Base-by-base conservation (phyloP, 169 alveolate genomes). In the Plasmodium vinckei region DNA sequence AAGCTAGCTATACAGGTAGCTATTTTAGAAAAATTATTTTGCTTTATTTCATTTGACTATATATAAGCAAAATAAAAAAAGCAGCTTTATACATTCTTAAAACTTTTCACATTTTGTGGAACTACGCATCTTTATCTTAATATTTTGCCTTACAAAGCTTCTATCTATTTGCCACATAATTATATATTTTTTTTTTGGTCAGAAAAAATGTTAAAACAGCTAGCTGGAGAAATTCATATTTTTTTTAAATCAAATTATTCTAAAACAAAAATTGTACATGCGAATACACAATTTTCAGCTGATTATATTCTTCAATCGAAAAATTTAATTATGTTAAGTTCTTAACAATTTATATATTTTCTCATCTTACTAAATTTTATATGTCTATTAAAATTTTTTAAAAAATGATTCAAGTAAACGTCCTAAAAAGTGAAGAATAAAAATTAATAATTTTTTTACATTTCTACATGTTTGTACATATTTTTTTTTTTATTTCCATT, bases 321-420 rank as follows among this genome's bases (percentile, higher is more conserved):
- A 44, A 19, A 42, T 4, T 46, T 61, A 42, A 27, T 19, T 17
- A 23, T 73, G 19, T 27, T 73, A 54, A 61, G 88, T n/a, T 75
- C 88, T 19, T 75, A 75, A 57, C 88, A 75, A 54, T 75, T 75
- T 39, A 75, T 33, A 68, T 46, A 64, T 46, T 75, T 75, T 23
- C 88, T 64, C 88, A 75, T 75, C 33, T 75, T 75, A 39, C 72
- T 33, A 63, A 75, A 75, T 33, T 75, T 75, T 47, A 75, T 68
- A 9, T 75, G 44, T 27, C 88, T 46, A 68, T 75, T 75, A 54
- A 75, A 75, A 23, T 63, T 75, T 75, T 75, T 75, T 63, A 75
- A 63, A 65, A 46, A 75, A 68, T 75, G 67, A 57, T 75, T 75
- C 68, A 75, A 63, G 42, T 75, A 75, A 3, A 75, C 88, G 44